Evolutionary conservation across 2,329 filamentous ascomycete genomes (phyloP), one percentile per base, ranked within the genome.

Genomic region (Didymella keratinophila): DNA sequence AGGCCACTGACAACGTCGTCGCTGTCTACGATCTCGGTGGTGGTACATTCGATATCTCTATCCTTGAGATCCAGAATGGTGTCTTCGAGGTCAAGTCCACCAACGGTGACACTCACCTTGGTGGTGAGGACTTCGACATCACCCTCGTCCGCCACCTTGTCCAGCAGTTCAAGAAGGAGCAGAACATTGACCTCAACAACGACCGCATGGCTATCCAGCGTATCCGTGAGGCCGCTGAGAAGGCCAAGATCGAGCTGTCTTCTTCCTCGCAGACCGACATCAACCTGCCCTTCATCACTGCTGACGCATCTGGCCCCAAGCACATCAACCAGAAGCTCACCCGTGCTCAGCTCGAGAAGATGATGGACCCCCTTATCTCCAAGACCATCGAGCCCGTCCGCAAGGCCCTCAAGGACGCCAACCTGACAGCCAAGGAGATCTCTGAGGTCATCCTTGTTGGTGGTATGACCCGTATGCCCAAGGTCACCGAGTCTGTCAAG

Each of bases 381-480:
- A 88, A 87, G 73, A 97, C 93, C 63, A 86, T 96, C 56, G 93
- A 97, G 64, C 94, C 94, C 62, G 94, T 97, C 70, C 91, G 93
- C 81, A 97, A 97, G 87, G 94, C 93, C 20, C 85, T 98, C 61
- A 97, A 97, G 88, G 94, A 98, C 80, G 94, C 94, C 78, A 88
- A 89, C 80, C 87, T 98, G 45, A 84, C 91, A 79, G 87, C 93
- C 71, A 96, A 93, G 84, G 93, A 97, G 63, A 96, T 98, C 78
- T 92, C 97, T 82, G 94, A 98, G 78, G 92, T 98, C 71, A 97
- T 98, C 79, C 89, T 98, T 42, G 94, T 98, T 55, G 94, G 94
- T 88, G 94, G 94, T 82, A 97, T 97, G 93, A 97, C 94, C 72
- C 94, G 94, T 84, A 98, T 98, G 93, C 94, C 94, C 79, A 97